Base-by-base conservation (phyloP, 2,329 filamentous ascomycete genomes). In the Celoporthe dispersa region DNA sequence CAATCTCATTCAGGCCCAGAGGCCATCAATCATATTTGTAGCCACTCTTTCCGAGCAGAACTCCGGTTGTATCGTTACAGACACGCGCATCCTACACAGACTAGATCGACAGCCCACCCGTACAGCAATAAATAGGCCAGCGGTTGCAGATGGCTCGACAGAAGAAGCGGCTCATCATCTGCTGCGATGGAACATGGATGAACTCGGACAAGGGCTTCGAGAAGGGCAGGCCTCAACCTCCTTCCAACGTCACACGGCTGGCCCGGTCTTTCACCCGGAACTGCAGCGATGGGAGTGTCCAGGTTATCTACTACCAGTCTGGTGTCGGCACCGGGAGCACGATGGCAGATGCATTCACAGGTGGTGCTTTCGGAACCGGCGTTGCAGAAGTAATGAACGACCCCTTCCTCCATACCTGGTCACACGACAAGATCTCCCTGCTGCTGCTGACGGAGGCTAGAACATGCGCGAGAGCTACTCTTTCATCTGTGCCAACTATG, bases 401-500 rank as follows among this genome's bases (percentile, higher is more conserved):
- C 22, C 22, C 16, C 44, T n/a, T n/a, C 22, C 16, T n/a, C 22
- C 22, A 48, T n/a, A 3, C 2, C 6, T n/a, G 44, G 44, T 7
- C 44, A 8, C 44, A 8, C 22, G 22, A 11, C n/a, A 3, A 25
- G 0, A 22, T 3, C 6, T 31, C 39, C 44, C 12, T 37, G 22
- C 14, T 8, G 6, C 33, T 2, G 12, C n/a, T 6, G 37, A 73
- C 39, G 22, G 35, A 68, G n/a, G 11, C 4, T n/a, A 77, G 75
- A 74, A 91, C 69, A 84, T 91, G 67, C 84, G 87, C 16, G 88
- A 90, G 76, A 86, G 87, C 1, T 91, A 91, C 75, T 82, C 85
- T 5, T 91, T 90, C 75, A 80, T 90, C 2, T 89, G 87, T 68
- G 84, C 86, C 74, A 91, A 90, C 78, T 90, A 90, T 74, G 82